These are phyloP conservation scores for Ballota nigra DNA, from an alignment of 257 asterid species.

Conservation along the genomic window DNA sequence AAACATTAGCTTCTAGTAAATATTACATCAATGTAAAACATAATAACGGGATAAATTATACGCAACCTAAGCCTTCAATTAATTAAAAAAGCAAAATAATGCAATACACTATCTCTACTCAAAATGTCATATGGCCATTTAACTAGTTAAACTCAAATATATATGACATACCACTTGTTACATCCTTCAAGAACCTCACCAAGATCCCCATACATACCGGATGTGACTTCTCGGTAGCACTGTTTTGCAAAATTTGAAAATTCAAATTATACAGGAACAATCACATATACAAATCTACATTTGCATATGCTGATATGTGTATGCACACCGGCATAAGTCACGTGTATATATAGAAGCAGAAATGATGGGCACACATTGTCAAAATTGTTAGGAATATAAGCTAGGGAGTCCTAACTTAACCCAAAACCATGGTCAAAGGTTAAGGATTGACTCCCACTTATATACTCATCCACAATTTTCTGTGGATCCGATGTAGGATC, in stretches of 20 bases:
- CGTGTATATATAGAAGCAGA: not conserved
- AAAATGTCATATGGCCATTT: not conserved
- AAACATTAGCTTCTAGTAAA: not conserved
- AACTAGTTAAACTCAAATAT: constrained; percentile 1
- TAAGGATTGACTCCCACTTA: too few species aligned
- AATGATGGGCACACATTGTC: too few species aligned
- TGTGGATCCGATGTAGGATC: too few species aligned
- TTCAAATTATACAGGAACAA: constrained; percentile 10
- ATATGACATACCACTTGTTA: constrained; percentile 64
- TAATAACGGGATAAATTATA: not conserved
- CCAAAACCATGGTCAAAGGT: too few species aligned
- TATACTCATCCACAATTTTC: too few species aligned
- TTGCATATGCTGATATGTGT: not conserved
- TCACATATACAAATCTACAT: not conserved
- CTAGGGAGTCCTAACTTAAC: too few species aligned
- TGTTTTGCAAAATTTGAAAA: constrained; percentile 29
- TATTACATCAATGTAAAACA: not conserved
- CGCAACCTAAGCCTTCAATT: not conserved
- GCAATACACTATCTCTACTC: not conserved
- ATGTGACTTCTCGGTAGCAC: constrained; percentile 75
- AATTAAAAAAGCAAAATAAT: not conserved
- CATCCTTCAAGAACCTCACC: constrained; percentile 72
- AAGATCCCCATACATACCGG: constrained; percentile 73
- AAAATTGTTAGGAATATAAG: too few species aligned
- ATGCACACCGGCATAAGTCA: too few species aligned